Base-by-base conservation (phyloP, 768 basidiomycete genomes). In the Boletus speciosus region DNA sequence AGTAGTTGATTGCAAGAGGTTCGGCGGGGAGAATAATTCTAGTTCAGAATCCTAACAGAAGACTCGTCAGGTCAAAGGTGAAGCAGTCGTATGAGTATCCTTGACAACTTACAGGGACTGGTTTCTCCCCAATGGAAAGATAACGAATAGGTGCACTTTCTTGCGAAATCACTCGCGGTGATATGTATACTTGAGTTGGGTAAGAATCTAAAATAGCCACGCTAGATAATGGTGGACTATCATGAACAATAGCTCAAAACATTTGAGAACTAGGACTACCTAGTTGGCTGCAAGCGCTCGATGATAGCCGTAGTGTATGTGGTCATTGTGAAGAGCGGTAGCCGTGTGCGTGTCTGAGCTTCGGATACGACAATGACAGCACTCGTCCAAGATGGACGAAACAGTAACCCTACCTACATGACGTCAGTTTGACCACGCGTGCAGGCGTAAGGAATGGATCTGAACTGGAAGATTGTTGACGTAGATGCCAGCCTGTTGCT, bases 151-250 rank as follows among this genome's bases (percentile, higher is more conserved):
- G 82, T 6, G 82, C 75, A 48, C 74, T 73, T 38, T 74, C 70
- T 44, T 69, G 67, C 0, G 75, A 51, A 6, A 73, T 62, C 9
- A 71, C 66, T 9, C 45, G 57, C 0, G 65, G 41, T 14, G 74
- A 74, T 16, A 80, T 74, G 57, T 85, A 86, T 5, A 72, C 68
- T 11, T 77, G 75, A 15, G 72, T 70, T 6, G 79, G 66, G 58
- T 86, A 86, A 6, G 73, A 69, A 61, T 85, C 85, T 21, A 86
- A 63, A 3, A 84, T 64, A 1, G 75, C 71, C 27, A 82, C 61
- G 16, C 83, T 84, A 49, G 45, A 47, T 12, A 43, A 47, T 23
- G 36, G 27, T 35, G 23, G 6, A 51, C 8, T 10, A 35, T 49
- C 41, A 37, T 51, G 23, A 57, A 43, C 23, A 25, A 9, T 29